Percentiles rank a stretch among this genome's conserved stretches.
These are phyloP conservation scores for Dactylellina haptotyla DNA, from an alignment of 2,329 filamentous ascomycete genomes.

Conservation along the genomic window DNA sequence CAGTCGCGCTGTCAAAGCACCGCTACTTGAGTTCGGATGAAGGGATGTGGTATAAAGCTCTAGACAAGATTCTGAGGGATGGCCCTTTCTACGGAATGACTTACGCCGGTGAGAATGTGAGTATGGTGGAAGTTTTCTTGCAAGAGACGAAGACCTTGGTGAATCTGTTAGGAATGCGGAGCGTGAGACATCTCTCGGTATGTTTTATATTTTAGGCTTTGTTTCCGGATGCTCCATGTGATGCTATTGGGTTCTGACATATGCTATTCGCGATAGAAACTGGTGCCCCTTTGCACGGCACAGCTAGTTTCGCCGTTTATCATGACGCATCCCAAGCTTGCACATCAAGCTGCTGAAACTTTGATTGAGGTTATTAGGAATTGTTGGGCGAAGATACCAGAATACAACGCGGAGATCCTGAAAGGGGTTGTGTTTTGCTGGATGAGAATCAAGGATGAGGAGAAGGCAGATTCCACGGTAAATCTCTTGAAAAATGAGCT, in stretches of 20 bases:
- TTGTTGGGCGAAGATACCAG: slow-evolving; percentile 54
- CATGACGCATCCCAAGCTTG: slow-evolving; percentile 34
- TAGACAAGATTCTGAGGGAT: slow-evolving; percentile 54
- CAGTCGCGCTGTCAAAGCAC: slow-evolving; percentile 37
- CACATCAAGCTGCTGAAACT: slow-evolving; percentile 34
- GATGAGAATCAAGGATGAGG: slow-evolving; percentile 42
- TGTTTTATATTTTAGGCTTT: slow-evolving; percentile 5
- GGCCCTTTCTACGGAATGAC: slow-evolving; percentile 55
- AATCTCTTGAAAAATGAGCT: slow-evolving; percentile 22
- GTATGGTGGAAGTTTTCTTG: slow-evolving; percentile 53
- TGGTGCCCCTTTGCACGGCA: slow-evolving; percentile 53
- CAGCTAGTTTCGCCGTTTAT: slow-evolving; percentile 56
- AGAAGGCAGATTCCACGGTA: slow-evolving; percentile 20
- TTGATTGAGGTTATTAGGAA: slow-evolving; percentile 41
- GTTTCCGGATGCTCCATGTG: not conserved
- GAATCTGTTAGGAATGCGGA: slow-evolving; percentile 51
- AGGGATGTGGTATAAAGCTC: slow-evolving; percentile 37
- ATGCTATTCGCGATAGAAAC: slow-evolving; percentile 22
- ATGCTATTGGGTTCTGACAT: not conserved
- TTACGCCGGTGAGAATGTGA: slow-evolving; percentile 55
- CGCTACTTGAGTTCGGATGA: slow-evolving; percentile 20
- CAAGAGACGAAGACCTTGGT: slow-evolving; percentile 18
- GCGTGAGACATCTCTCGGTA: slow-evolving; percentile 54
- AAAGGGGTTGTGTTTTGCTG: slow-evolving; percentile 55
- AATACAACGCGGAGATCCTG: slow-evolving; percentile 54